phyloP scores from a whole-genome alignment of 179 eudicot species.

The Camellia oleifera region DNA sequence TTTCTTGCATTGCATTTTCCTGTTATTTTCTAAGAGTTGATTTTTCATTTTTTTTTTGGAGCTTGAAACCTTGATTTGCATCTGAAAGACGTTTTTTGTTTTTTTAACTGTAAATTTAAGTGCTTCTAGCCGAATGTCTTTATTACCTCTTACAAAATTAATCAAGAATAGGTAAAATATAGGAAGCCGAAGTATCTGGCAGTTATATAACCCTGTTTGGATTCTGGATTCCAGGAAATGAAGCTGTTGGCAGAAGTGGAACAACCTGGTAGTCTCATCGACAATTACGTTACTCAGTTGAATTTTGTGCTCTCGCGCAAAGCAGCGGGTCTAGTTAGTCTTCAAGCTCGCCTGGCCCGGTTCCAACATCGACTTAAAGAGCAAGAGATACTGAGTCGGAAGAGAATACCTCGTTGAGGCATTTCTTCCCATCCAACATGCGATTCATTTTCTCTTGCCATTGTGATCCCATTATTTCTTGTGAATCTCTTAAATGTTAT shows the following conservation, averaged over 20 bases:
- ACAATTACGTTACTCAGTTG: constrained; percentile 87
- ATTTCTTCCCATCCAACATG: neutral
- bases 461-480: neutral
- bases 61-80: neutral
- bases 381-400: constrained; percentile 93
- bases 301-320: constrained; percentile 96
- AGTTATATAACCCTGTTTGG: constrained; percentile 1
- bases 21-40: neutral
- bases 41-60: neutral
- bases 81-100: neutral
- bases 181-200: neutral
- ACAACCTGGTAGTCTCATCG: constrained; percentile 95
- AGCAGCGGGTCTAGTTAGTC: constrained; percentile 95
- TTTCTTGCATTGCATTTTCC: no score
- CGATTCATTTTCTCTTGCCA: neutral
- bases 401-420: constrained; percentile 60
- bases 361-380: constrained; percentile 96
- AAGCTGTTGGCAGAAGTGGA: constrained; percentile 97
- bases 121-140: constrained; percentile 1
- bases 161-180: neutral
- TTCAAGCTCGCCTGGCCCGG: constrained; percentile 95
- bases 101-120: neutral
- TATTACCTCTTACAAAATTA: neutral
- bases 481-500: neutral
- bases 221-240: constrained; percentile 71